Evolutionary conservation across 2,329 filamentous ascomycete species (phyloP), one percentile per base, ranked within the genome.

Genomic region (Neofusicoccum cordaticola): DNA sequence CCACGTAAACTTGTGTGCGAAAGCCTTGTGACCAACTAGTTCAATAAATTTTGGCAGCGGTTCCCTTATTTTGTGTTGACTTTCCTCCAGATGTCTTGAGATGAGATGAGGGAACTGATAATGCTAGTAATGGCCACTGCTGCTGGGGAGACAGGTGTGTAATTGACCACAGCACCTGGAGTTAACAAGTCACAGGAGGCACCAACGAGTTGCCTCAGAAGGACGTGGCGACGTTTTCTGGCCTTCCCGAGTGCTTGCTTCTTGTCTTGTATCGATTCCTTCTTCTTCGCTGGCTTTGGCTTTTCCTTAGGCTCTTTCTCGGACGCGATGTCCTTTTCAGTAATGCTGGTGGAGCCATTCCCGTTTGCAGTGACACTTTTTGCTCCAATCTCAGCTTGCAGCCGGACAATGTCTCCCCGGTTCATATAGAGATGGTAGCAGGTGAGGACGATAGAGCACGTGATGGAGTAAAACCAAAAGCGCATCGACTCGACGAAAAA

Each of bases 391-490:
- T 44, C 42, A 15, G 34, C 27, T 15, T 42, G 31, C 12, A 50
- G 34, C n/a, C n/a, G 42, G 6, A n/a, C 17, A 12, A 64, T 64
- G 9, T 64, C 15, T 2, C 31, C 17, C 12, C 42, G 42, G 15
- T 42, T 65, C 22, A 37, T 35, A 27, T 65, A 61, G 13, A 65
- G 56, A 12, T 65, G 44, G 47, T 60, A 52, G 31, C 22, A 50
- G 48, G 17, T 44, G 17, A 65, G 63, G 15, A 65, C 22, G 31
- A 65, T 51, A 12, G 53, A 50, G 39, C 63, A 65, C n/a, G 39
- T 27, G 15, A 65, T 60, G 12, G 63, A 65, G 31, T 65, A 65
- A 34, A 65, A 65, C 63, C 63, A 65, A 17, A 65, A 65, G 15
- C 63, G 63, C 63, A 61, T 61, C 15, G 53, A 50, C 53, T 65